Conservation (phyloP, 106 monocot species). For the Allium fistulosum region DNA sequence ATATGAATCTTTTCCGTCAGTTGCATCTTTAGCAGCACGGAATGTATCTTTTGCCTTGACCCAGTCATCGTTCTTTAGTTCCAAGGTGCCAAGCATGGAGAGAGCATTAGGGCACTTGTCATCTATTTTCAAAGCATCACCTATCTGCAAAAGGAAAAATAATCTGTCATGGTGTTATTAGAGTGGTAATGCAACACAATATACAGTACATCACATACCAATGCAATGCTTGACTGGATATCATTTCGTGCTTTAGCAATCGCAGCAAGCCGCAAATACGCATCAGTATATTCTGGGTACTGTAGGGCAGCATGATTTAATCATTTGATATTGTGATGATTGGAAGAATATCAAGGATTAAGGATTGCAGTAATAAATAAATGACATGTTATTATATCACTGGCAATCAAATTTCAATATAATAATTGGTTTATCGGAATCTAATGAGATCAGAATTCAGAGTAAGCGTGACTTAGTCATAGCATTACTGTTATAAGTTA, state of each 20-base stretch:
- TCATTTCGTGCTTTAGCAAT: conserved; percentile 73
- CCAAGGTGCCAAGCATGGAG: conserved; percentile 84
- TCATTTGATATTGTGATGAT: no score
- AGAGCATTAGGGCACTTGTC: conserved; percentile 84
- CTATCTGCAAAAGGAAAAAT: conserved; percentile 35
- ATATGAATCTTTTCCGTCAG: conserved; percentile 94
- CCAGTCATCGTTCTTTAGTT: conserved; percentile 92
- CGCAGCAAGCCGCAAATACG: conserved; percentile 89
- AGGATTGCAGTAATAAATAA: not conserved
- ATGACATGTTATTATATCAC: not conserved
- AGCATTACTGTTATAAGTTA: no score
- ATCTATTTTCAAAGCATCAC: conserved; percentile 86
- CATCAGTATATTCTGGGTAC: conserved; percentile 92
- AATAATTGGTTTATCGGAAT: not conserved
- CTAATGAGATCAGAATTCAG: not conserved
- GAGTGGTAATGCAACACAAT: not conserved
- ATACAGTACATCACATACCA: conserved; percentile 41
- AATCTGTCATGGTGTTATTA: not conserved
- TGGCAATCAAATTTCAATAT: not conserved
- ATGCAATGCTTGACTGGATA: conserved; percentile 73
- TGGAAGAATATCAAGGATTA: no score
- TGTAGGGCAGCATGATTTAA: conserved; percentile 8
- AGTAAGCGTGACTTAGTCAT: no score
- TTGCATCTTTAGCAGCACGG: conserved; percentile 79
- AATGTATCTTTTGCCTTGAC: conserved; percentile 94